Evolutionary conservation across 768 basidiomycete genomes (phyloP), one percentile per base, ranked within the genome.

Genomic region (Suillus occidentalis): DNA sequence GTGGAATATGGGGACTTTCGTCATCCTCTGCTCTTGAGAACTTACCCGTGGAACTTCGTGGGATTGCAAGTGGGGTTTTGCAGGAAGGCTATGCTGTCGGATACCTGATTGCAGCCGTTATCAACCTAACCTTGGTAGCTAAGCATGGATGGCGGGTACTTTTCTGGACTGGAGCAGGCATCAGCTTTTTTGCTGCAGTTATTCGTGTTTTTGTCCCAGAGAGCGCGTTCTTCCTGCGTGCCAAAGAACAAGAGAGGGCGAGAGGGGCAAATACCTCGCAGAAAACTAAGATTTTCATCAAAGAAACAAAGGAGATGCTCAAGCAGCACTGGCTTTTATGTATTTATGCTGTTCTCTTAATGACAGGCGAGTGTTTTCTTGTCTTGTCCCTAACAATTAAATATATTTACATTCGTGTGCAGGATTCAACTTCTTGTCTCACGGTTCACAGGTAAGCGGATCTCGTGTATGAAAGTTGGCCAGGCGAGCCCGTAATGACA

Each of bases 71-170:
- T 25, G 96, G 96, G 16, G 78, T 97, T 56, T 75, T 98, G 6
- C 96, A 97, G 70, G 87, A 96, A 72, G 95, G 94, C 18, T 96
- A 97, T 70, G 92, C 94, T 0, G 84, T 88, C 14, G 95, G 95
- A 2, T 96, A 89, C 73, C 86, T 97, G 9, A 68, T 97, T 63
- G 92, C 94, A 0, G 91, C 94, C 1, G 86, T 91, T 56, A 85
- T 96, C 79, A 94, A 95, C 72, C 81, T 96, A 25, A 82, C 77
- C 4, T 79, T 91, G 28, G 92, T 78, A 14, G 64, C 73, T 1
- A 18, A 43, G 2, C 60, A 77, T 49, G 77, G 80, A 50, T 97
- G 95, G 95, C 82, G 94, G 43, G 77, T 83, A 4, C 77, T 97
- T 20, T 97, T 96, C 82, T 97, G 90, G 87, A 84, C 88, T 45